These are phyloP conservation scores for Saccharomyces hybrid DNA, from an alignment of 1,139 yeast species.

Conservation along the genomic window DNA sequence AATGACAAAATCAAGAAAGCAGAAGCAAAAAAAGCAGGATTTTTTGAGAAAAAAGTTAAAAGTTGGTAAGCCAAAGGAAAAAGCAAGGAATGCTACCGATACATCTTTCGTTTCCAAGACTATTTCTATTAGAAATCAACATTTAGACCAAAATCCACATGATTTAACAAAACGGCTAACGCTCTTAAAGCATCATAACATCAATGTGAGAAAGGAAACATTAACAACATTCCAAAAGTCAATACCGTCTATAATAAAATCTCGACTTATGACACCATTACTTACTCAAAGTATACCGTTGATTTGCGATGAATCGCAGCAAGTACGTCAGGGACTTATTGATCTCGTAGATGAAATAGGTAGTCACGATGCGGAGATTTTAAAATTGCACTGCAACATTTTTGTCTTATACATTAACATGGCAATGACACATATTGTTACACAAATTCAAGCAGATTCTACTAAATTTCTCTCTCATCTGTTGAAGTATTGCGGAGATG, in stretches of 20 bases:
- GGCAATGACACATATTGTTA: slow-evolving; percentile 88
- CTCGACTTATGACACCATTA: slow-evolving; percentile 26
- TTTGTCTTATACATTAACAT: slow-evolving; percentile 73
- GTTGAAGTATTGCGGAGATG: slow-evolving; percentile 39
- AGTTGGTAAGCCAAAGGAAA: slow-evolving; percentile 77
- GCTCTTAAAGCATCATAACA: slow-evolving; percentile 70
- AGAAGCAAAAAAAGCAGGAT: slow-evolving; percentile 31
- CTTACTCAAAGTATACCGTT: slow-evolving; percentile 27
- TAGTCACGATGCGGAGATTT: slow-evolving; percentile 44
- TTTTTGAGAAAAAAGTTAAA: slow-evolving; percentile 64
- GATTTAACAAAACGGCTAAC: slow-evolving; percentile 55
- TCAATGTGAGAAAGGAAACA: slow-evolving; percentile 68
- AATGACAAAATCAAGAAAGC: slow-evolving; percentile 31
- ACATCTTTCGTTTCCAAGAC: slow-evolving; percentile 76
- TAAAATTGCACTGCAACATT: slow-evolving; percentile 58
- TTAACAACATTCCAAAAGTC: slow-evolving; percentile 42
- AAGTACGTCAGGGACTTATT: slow-evolving; percentile 57
- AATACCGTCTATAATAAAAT: slow-evolving; percentile 36
- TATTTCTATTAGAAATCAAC: slow-evolving; percentile 54
- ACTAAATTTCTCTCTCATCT: slow-evolving; percentile 54
- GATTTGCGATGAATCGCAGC: slow-evolving; percentile 31
- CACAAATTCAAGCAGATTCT: slow-evolving; percentile 64
- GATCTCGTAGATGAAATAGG: slow-evolving; percentile 47
- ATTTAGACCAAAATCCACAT: slow-evolving; percentile 25
- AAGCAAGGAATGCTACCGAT: slow-evolving; percentile 70